Evolutionary conservation across 768 basidiomycete species (phyloP), one percentile per base, ranked within the genome.

Genomic region (Xanthoconium stramineum): DNA sequence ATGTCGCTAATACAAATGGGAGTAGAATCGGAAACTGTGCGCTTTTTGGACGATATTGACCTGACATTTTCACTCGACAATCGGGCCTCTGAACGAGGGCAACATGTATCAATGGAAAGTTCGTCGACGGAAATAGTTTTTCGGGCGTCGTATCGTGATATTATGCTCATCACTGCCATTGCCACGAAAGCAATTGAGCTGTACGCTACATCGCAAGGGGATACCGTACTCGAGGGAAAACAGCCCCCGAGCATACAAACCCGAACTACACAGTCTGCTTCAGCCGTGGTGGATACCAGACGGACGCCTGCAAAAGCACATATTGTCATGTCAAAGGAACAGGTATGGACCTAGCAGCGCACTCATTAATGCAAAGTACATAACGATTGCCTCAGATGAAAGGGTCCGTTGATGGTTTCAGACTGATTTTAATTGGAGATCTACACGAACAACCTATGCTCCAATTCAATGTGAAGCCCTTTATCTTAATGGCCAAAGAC

Each of bases 1-100:
- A 98, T 99, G 96, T 97, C 94, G 3, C 78, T 99, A 32, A 83
- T 86, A 57, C 80, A 81, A 30, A 98, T 99, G 94, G 91, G 91
- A 60, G 80, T 81, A 60, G 78, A 83, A 45, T 77, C 84, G 0
- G 95, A 98, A 59, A 85, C 82, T 47, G 93, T 95, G 48, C 84
- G 92, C 45, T 94, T 99, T 74, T 77, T 99, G 61, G 97, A 99
- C 67, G 90, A 98, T 57, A 77, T 97, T 49, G 92, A 97, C 69
- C 65, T 96, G 46, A 90, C 93, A 0, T 78, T 96, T 43, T 88
- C 94, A 10, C 74, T 97, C 55, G 95, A 98, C 71, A 91, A 80
- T 59, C 85, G 91, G n/a, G 72, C 75, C 36, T 80, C 89, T 33
- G 79, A 82, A n/a, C 78, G 73, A 13, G 85, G 89, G 50, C 84